phyloP scores from a whole-genome alignment of 2,329 filamentous ascomycete genomes.

The Aspergillus phoenicis region DNA sequence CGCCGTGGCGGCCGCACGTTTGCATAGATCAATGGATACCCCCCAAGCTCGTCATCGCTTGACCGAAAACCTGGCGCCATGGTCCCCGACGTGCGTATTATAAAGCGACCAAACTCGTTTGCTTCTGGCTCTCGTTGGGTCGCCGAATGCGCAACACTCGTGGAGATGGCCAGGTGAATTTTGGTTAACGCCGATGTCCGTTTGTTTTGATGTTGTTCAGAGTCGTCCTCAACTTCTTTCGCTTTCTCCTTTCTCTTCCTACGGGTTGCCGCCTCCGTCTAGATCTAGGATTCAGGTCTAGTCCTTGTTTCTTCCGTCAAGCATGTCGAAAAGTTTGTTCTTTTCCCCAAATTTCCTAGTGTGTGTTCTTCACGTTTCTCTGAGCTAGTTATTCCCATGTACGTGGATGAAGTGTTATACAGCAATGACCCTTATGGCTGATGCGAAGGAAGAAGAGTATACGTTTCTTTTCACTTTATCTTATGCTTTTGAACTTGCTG shows the following conservation, averaged over 20 bases:
- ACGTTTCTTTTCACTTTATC: conserved; percentile 6
- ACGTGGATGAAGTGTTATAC: conserved; percentile 37
- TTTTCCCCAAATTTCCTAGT: conserved; percentile 22
- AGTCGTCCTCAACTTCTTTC: conserved; percentile 20
- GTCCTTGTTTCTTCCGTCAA: conserved; percentile 35
- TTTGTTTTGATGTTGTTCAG: conserved; percentile 25
- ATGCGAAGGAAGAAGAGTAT: conserved; percentile 34
- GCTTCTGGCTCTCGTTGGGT: background rate
- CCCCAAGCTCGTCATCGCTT: conserved; percentile 24
- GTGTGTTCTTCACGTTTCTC: conserved; percentile 26
- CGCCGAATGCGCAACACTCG: background rate
- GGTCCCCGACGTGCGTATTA: conserved; percentile 7
- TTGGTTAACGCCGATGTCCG: conserved; percentile 32
- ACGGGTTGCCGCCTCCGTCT: conserved; percentile 33
- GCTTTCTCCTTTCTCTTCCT: background rate
- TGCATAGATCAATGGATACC: conserved; percentile 44
- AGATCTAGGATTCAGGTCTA: conserved; percentile 35
- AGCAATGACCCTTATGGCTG: conserved; percentile 39
- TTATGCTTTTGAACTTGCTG: conserved; percentile 8
- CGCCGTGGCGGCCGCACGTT: conserved; percentile 47
- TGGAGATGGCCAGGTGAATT: conserved; percentile 19
- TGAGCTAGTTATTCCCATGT: conserved; percentile 35
- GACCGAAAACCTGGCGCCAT: conserved; percentile 18
- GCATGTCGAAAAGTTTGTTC: conserved; percentile 42
- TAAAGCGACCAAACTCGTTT: background rate